A percentile compares a stretch with the other conserved stretches of the same genome.
Conservation (phyloP, 2,329 filamentous ascomycete species). For the Penicillium sp. region DNA sequence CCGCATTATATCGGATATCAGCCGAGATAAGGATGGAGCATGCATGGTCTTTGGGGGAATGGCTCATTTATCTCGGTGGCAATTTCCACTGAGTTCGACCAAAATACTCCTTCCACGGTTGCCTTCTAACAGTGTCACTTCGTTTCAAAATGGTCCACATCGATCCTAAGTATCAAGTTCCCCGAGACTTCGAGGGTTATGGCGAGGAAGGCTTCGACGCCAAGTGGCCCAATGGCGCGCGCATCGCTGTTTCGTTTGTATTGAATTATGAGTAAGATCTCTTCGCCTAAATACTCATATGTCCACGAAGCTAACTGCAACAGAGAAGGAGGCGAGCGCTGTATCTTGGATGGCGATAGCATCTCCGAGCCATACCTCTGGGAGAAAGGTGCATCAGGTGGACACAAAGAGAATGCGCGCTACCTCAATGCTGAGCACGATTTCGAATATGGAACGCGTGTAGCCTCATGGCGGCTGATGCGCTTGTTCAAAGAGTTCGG, state of each 20-base stretch:
- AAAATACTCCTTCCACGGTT: neutral
- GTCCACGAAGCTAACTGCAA: neutral
- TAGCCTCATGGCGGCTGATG: constrained; percentile 9
- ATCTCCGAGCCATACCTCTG: constrained; percentile 35
- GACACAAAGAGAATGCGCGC: neutral
- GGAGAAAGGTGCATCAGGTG: constrained; percentile 32
- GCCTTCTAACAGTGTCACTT: neutral
- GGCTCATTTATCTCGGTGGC: neutral
- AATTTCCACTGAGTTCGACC: neutral
- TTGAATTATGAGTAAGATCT: neutral
- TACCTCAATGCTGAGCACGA: neutral
- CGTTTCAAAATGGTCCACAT: neutral
- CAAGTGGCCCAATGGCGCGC: neutral
- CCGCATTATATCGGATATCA: neutral
- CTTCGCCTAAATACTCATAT: neutral
- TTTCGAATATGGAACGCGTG: neutral
- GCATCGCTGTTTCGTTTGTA: neutral
- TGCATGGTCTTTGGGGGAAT: neutral
- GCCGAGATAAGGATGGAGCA: neutral
- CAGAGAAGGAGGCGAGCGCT: constrained; percentile 20
- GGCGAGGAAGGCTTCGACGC: neutral
- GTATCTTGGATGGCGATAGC: constrained; percentile 27
- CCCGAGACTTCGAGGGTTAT: neutral
- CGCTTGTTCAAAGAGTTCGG: constrained; percentile 47
- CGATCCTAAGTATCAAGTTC: neutral